phyloP scores from a whole-genome alignment of 1,284 basidiomycete genomes.

The Boletus mariae region DNA sequence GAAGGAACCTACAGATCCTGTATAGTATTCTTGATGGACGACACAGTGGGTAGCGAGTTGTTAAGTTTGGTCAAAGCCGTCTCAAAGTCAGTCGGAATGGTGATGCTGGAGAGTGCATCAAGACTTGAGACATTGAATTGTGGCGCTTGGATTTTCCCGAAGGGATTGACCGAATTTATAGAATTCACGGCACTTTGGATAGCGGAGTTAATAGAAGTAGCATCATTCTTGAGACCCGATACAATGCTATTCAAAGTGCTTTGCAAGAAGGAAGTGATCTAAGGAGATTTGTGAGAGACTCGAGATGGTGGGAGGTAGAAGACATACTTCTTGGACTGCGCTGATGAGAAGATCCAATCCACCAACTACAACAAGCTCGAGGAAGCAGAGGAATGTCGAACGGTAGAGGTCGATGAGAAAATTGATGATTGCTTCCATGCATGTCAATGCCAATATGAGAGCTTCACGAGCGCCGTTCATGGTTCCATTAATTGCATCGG shows the following conservation, averaged over 20 bases:
- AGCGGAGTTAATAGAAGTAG: slow-evolving; percentile 63
- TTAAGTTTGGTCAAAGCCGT: slow-evolving; percentile 74
- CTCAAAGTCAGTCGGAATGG: slow-evolving; percentile 78
- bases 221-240: slow-evolving; percentile 68
- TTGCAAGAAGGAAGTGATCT: slow-evolving; percentile 72
- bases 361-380: slow-evolving; percentile 86
- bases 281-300: slow-evolving; percentile 14
- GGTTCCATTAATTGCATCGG: slow-evolving; percentile 72
- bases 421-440: slow-evolving; percentile 84
- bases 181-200: slow-evolving; percentile 63
- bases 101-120: slow-evolving; percentile 70
- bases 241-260: slow-evolving; percentile 58
- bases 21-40: slow-evolving; percentile 71
- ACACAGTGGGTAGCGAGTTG: slow-evolving; percentile 74
- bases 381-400: slow-evolving; percentile 86
- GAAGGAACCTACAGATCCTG: slow-evolving; percentile 59
- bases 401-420: slow-evolving; percentile 92
- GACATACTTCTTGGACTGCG: slow-evolving; percentile 74
- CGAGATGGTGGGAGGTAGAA: neutral
- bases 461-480: slow-evolving; percentile 74
- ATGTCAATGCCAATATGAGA: slow-evolving; percentile 70
- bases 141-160: slow-evolving; percentile 64
- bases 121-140: slow-evolving; percentile 73
- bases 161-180: slow-evolving; percentile 71
- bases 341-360: slow-evolving; percentile 76